Evolutionary conservation across 225 moss, liverwort and hornwort genomes (phyloP), one percentile per base, ranked within the genome.

Genomic region (Pleurozium schreberi): DNA sequence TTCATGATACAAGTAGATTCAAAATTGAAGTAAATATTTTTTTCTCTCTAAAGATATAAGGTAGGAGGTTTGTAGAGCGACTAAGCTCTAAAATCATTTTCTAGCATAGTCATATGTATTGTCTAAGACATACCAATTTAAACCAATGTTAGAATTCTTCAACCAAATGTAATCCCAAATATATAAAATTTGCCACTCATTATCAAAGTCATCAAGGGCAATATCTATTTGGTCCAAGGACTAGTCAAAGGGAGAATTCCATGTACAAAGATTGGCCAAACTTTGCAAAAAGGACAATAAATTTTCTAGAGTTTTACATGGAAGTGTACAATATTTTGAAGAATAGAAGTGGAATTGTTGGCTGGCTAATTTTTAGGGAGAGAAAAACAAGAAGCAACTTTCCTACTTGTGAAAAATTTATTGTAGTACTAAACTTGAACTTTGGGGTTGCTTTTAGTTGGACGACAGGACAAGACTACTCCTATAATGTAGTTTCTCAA

Each of bases 351-450:
- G 0, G 3, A 75, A 50, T 52, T 14, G 12, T 50, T 20, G 3
- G 1, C 5, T 0, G 2, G 0, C 1, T 13, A 50, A 12, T 3
- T 75, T 47, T 18, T 18, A 75, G 12, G 20, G 8, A 12, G 20
- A 19, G 8, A 33, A 75, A 4, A 2, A 0, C 2, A 0, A 1
- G 4, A 19, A 0, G 11, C 31, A 75, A 31, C 19, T 12, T 75
- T 49, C 0, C 0, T 2, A 49, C 8, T 49, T 0, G 0, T 0
- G 0, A 0, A 74, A 49, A 19, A 47, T 6, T 31, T 34, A 75
- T 52, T 21, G 50, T 14, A 13, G 33, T 1, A 49, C 0, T 49
- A 0, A 75, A 75, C 2, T 13, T 75, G 5, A 52, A 22, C 5
- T 8, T 50, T 70, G 34, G 0, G 8, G 2, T 52, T 34, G 21